Evolutionary conservation across 352 stramenopile species (phyloP).

Genomic region (Pythium guiyangense): DNA sequence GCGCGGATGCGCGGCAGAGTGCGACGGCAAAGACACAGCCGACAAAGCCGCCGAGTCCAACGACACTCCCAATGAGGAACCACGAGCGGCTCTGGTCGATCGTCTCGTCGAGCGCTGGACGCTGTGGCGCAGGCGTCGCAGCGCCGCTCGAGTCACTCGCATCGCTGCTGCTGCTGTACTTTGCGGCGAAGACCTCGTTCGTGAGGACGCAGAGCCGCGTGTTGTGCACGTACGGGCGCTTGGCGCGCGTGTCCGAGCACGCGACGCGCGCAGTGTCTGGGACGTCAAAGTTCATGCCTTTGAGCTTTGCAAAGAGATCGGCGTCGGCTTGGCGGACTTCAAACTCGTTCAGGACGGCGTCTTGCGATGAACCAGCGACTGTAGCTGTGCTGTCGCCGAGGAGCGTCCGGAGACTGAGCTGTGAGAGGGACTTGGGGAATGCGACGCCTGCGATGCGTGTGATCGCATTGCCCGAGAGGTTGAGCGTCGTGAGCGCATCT

Average conservation of each 20-base stretch:
- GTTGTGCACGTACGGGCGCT: constrained; percentile 29
- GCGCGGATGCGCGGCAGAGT: constrained; percentile 1
- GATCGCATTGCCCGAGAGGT: constrained; percentile 33
- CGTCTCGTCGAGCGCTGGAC: constrained; percentile 16
- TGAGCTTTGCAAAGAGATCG: constrained; percentile 15
- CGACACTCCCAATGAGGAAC: constrained; percentile 22
- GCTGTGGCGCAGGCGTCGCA: not conserved
- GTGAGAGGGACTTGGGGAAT: constrained; percentile 23
- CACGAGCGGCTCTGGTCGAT: constrained; percentile 26
- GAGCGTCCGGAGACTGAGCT: constrained; percentile 11
- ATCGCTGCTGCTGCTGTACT: constrained; percentile 20
- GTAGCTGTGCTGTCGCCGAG: constrained; percentile 1
- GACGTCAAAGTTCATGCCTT: constrained; percentile 7
- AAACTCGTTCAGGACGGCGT: constrained; percentile 25
- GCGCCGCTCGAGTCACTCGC: constrained; percentile 8
- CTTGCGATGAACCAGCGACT: no score
- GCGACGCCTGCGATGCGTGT: constrained; percentile 23
- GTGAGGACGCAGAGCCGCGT: constrained; percentile 38
- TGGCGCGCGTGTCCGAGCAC: constrained; percentile 30
- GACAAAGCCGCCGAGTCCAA: constrained; percentile 18
- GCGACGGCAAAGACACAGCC: constrained; percentile 9
- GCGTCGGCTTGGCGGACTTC: constrained; percentile 35
- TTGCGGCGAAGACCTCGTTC: constrained; percentile 28
- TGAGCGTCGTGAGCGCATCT: constrained; percentile 23
- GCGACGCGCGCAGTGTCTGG: not conserved